Conservation (phyloP, 2,329 filamentous ascomycete species). For the Dichotomopilus funicola region DNA sequence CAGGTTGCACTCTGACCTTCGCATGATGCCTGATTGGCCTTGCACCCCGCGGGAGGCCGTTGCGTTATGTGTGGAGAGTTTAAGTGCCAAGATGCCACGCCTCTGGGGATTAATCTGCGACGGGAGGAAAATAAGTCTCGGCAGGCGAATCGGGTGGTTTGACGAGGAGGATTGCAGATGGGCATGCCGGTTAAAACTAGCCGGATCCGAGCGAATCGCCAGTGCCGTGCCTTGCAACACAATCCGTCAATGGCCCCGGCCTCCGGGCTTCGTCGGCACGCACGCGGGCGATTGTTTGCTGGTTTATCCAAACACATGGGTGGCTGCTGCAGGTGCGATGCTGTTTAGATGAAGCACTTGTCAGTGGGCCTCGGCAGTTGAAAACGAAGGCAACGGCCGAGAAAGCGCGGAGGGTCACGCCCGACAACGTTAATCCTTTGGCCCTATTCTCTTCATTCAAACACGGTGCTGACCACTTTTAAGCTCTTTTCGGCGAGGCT, state of each 20-base stretch:
- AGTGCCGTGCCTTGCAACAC: background rate
- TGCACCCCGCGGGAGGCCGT: no score
- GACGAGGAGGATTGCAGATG: slow-evolving; percentile 8
- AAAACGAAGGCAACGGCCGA: no score
- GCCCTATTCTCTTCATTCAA: no score
- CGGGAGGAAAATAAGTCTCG: slow-evolving; percentile 4
- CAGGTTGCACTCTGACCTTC: background rate
- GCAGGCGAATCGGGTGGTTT: slow-evolving; percentile 17
- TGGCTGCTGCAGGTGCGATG: background rate
- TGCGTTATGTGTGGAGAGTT: no score
- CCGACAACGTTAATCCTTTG: no score
- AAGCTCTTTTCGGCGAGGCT: no score
- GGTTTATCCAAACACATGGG: slow-evolving; percentile 3
- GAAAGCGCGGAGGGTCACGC: no score
- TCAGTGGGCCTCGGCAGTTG: slow-evolving; percentile 2
- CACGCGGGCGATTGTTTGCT: no score
- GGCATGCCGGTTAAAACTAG: slow-evolving; percentile 14
- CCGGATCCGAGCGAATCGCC: background rate
- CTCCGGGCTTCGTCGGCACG: no score
- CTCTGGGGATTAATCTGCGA: slow-evolving; percentile 23
- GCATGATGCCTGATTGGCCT: background rate
- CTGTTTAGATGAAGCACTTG: slow-evolving; percentile 1
- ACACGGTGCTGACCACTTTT: no score
- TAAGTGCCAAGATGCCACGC: slow-evolving; percentile 10
- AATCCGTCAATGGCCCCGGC: background rate